Evolutionary conservation across 768 basidiomycete genomes (phyloP).

Genomic region (Rhizopogon vulgaris): DNA sequence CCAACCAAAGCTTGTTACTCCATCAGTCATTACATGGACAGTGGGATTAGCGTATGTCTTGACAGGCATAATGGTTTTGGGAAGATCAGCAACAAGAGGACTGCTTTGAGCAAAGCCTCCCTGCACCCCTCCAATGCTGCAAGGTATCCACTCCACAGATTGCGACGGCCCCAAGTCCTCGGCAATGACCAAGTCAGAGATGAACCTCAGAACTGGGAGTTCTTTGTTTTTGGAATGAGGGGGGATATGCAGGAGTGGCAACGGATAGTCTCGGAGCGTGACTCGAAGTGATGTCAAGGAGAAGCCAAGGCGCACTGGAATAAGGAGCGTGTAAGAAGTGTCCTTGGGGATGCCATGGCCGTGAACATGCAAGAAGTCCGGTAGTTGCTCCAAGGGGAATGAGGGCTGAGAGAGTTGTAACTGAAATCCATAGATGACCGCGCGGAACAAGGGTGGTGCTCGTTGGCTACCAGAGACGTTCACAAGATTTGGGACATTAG

Average conservation of each 20-base stretch:
- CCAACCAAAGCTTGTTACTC: conserved; percentile 78
- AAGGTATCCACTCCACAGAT: conserved; percentile 70
- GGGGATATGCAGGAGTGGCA: conserved; percentile 78
- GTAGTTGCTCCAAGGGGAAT: conserved; percentile 47
- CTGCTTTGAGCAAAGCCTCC: conserved; percentile 45
- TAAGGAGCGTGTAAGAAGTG: conserved; percentile 69
- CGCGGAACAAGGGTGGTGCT: conserved; percentile 66
- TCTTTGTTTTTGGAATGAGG: conserved; percentile 28
- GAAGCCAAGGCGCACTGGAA: conserved; percentile 78
- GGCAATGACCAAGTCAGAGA: conserved; percentile 75
- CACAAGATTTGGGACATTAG: conserved; percentile 39
- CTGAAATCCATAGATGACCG: conserved; percentile 51
- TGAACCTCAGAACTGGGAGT: conserved; percentile 52
- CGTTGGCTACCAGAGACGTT: conserved; percentile 26
- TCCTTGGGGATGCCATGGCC: conserved; percentile 65
- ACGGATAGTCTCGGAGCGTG: conserved; percentile 80
- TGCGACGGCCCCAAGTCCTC: conserved; percentile 74
- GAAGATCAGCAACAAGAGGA: conserved; percentile 56
- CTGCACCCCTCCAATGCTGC: conserved; percentile 52
- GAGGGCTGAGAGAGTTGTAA: conserved; percentile 54
- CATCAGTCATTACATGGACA: conserved; percentile 58
- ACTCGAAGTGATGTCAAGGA: conserved; percentile 53
- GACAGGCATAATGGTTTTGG: conserved; percentile 93
- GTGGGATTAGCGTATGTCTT: conserved; percentile 83
- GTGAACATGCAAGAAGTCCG: conserved; percentile 59